phyloP scores from a whole-genome alignment of 305 asterid genomes.

The Solanum aculeatissimum region DNA sequence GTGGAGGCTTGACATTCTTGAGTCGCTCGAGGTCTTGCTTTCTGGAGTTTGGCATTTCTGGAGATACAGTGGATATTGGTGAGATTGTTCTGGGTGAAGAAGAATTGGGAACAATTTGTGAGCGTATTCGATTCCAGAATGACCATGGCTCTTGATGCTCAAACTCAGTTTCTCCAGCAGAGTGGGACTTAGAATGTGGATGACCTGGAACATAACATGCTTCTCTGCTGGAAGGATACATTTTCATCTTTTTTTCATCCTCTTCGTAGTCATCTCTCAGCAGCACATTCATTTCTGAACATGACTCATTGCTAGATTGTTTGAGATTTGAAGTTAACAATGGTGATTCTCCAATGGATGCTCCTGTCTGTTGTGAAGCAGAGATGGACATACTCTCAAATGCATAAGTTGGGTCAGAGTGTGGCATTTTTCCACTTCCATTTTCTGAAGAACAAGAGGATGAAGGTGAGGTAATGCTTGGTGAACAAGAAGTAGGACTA shows the following conservation, averaged over 20 bases:
- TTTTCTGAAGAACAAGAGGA: neutral
- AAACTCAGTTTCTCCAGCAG: slow-evolving; percentile 15
- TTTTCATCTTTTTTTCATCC: neutral
- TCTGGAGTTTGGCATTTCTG: slow-evolving; percentile 15
- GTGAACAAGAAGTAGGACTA: neutral
- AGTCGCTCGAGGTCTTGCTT: slow-evolving; percentile 15
- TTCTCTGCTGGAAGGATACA: neutral
- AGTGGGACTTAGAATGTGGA: slow-evolving; percentile 10
- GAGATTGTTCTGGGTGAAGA: neutral
- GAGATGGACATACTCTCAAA: neutral
- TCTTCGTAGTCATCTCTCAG: neutral
- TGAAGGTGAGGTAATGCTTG: neutral
- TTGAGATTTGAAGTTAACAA: neutral
- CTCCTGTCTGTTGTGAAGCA: neutral
- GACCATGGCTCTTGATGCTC: slow-evolving; percentile 15
- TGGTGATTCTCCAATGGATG: neutral
- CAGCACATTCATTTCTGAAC: neutral
- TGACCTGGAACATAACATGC: neutral
- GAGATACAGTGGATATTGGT: slow-evolving; percentile 14
- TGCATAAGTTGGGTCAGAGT: neutral
- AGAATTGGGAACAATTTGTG: slow-evolving; percentile 1
- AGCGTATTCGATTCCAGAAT: slow-evolving; percentile 7
- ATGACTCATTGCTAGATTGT: neutral
- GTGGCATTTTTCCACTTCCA: neutral
- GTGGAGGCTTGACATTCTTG: slow-evolving; percentile 2